Conservation (phyloP, 2,329 filamentous ascomycete species). For the Lomentospora prolificans region DNA sequence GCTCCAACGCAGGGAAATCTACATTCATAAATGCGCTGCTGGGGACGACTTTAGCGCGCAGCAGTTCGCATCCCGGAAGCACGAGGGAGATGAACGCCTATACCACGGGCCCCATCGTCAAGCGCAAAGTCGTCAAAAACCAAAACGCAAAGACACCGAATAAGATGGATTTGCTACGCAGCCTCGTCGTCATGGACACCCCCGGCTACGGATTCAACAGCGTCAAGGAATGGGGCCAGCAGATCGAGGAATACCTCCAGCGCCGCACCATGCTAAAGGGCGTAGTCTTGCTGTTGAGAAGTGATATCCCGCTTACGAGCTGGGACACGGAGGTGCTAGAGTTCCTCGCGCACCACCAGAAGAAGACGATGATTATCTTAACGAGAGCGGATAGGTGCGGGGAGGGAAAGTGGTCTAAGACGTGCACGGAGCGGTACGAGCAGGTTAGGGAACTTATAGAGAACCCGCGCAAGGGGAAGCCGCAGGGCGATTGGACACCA, state of each 20-base stretch:
- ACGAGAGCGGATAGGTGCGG: slow-evolving; percentile 46
- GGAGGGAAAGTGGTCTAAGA: slow-evolving; percentile 15
- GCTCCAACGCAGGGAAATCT: slow-evolving; percentile 84
- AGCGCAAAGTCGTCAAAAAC: slow-evolving; percentile 3
- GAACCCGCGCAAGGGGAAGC: slow-evolving; percentile 18
- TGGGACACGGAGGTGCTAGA: slow-evolving; percentile 37
- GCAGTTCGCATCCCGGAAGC: slow-evolving; percentile 40
- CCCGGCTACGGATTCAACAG: slow-evolving; percentile 41
- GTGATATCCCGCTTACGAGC: slow-evolving; percentile 39
- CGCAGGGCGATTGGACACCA: slow-evolving; percentile 19
- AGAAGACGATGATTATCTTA: slow-evolving; percentile 39
- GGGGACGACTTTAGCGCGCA: slow-evolving; percentile 38
- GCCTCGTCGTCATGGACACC: slow-evolving; percentile 40
- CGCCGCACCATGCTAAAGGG: slow-evolving; percentile 37
- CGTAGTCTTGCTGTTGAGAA: slow-evolving; percentile 43
- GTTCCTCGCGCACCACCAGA: slow-evolving; percentile 33
- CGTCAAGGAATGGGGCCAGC: slow-evolving; percentile 38
- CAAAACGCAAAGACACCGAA: background rate
- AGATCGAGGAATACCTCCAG: slow-evolving; percentile 41
- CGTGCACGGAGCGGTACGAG: slow-evolving; percentile 18
- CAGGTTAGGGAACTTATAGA: slow-evolving; percentile 18
- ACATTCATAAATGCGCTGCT: slow-evolving; percentile 78
- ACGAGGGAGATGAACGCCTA: slow-evolving; percentile 48
- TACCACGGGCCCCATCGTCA: slow-evolving; percentile 35
- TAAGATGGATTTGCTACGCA: slow-evolving; percentile 24